A percentile compares a stretch with the other conserved stretches of the same genome.
These are phyloP conservation scores for Phialophora macrospora DNA, from an alignment of 2,329 filamentous ascomycete species.

Conservation along the genomic window DNA sequence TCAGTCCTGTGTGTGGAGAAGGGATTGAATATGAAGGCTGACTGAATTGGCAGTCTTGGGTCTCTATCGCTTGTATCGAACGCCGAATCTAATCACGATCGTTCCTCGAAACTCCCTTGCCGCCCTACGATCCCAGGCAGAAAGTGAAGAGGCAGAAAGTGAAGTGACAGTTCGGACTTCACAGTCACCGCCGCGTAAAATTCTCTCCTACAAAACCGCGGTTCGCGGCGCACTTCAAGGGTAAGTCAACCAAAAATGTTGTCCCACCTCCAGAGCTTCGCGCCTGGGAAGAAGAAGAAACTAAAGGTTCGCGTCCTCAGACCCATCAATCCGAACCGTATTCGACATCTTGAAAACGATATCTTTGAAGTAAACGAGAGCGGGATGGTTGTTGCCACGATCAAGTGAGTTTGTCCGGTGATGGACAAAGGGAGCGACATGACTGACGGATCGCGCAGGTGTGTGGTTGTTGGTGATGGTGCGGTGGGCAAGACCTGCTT, in stretches of 20 bases:
- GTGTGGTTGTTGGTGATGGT: constrained; percentile 98
- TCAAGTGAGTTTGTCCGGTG: constrained; percentile 58
- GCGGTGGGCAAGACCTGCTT: constrained; percentile 99
- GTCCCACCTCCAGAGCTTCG: constrained; percentile 8
- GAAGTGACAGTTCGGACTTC: constrained; percentile 10
- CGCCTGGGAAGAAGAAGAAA: constrained; percentile 16
- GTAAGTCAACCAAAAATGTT: constrained; percentile 27
- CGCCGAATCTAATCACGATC: background rate
- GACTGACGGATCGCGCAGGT: constrained; percentile 61
- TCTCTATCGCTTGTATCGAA: constrained; percentile 10
- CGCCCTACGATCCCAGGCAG: constrained; percentile 14
- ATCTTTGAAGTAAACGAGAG: constrained; percentile 22
- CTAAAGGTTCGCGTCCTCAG: constrained; percentile 22
- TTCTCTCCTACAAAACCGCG: constrained; percentile 1
- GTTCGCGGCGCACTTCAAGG: constrained; percentile 6
- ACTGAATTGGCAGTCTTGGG: constrained; percentile 16
- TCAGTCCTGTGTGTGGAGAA: constrained; percentile 22
- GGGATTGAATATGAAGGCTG: constrained; percentile 15
- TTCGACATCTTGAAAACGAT: constrained; percentile 26
- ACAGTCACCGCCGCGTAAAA: constrained; percentile 13
- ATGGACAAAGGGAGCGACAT: constrained; percentile 29
- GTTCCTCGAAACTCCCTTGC: background rate
- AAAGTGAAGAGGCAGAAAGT: constrained; percentile 15
- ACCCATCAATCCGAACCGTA: constrained; percentile 19
- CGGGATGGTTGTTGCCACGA: constrained; percentile 66